These are phyloP conservation scores for Tulasnella sp. DNA, from an alignment of 768 basidiomycete genomes.

Conservation along the genomic window DNA sequence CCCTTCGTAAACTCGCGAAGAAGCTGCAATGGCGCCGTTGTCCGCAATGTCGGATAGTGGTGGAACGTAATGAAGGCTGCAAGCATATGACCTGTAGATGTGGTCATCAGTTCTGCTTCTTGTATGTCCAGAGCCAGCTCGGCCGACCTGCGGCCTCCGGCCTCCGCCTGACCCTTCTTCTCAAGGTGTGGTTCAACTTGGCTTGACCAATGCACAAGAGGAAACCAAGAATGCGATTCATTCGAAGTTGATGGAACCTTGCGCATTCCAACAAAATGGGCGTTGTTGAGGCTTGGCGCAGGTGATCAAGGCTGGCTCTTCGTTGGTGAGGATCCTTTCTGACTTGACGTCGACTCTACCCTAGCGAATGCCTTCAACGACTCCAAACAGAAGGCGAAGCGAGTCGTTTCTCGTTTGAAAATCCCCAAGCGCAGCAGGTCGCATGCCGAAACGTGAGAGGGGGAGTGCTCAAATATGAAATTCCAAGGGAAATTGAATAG, in stretches of 20 bases:
- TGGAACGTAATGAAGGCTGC: conserved; percentile 14
- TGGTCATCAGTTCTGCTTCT: conserved; percentile 14
- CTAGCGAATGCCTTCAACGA: background rate
- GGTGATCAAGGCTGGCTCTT: background rate
- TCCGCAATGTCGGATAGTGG: conserved; percentile 1
- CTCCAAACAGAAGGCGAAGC: background rate
- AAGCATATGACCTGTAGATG: conserved; percentile 19
- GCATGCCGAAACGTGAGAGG: background rate
- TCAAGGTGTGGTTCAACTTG: background rate
- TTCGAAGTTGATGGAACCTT: background rate
- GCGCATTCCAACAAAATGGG: background rate
- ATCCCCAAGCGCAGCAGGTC: background rate
- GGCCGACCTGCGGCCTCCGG: too few species aligned
- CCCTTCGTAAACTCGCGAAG: conserved; percentile 11
- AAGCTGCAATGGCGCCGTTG: conserved; percentile 4
- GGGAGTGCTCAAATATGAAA: background rate
- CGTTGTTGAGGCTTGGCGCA: background rate
- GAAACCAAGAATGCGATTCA: background rate
- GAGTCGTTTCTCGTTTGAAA: background rate
- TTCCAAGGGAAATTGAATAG: background rate
- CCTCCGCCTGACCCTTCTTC: background rate
- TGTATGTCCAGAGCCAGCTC: background rate
- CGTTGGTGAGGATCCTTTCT: background rate
- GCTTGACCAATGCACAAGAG: background rate
- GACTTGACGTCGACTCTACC: background rate